These are phyloP conservation scores for Trichoderma gracile DNA, from an alignment of 2,329 filamentous ascomycete genomes.

Conservation along the genomic window DNA sequence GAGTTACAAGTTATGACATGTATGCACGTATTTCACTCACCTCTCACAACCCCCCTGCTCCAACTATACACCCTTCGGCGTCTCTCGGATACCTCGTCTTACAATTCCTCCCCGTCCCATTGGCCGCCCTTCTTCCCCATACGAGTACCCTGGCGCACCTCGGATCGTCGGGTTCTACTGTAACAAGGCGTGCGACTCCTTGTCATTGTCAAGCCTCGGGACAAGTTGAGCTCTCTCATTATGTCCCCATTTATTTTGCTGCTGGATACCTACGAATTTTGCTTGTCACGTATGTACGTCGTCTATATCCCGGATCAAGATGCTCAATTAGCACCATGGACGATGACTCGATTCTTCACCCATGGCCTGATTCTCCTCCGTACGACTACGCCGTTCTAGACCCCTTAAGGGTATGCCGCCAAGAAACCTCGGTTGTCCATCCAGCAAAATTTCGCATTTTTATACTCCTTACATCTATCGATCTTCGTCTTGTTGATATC, in stretches of 20 bases:
- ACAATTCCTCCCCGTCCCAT: conserved; percentile 26
- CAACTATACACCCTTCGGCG: neutral
- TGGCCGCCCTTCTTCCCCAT: conserved; percentile 11
- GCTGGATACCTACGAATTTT: neutral
- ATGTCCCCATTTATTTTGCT: neutral
- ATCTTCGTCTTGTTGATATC: neutral
- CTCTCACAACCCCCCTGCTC: too few relatives aligned
- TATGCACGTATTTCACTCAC: too few relatives aligned
- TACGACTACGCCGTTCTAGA: neutral
- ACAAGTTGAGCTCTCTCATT: conserved; percentile 1
- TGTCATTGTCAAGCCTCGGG: neutral
- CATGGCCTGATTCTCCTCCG: neutral
- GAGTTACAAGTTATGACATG: too few relatives aligned
- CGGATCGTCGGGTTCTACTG: conserved; percentile 10
- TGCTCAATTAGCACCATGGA: neutral
- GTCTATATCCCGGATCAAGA: too few relatives aligned
- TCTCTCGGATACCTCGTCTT: conserved; percentile 15
- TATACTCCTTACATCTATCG: neutral
- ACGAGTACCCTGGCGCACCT: neutral
- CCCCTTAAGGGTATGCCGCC: neutral
- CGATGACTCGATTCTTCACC: conserved; percentile 6
- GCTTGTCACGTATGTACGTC: neutral
- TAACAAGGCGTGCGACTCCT: neutral
- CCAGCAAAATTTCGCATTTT: neutral
- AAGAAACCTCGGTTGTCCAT: neutral